Percentiles rank a stretch among this genome's conserved stretches.
phyloP scores from a whole-genome alignment of 768 basidiomycete species.

The Pleurotus eryngii region DNA sequence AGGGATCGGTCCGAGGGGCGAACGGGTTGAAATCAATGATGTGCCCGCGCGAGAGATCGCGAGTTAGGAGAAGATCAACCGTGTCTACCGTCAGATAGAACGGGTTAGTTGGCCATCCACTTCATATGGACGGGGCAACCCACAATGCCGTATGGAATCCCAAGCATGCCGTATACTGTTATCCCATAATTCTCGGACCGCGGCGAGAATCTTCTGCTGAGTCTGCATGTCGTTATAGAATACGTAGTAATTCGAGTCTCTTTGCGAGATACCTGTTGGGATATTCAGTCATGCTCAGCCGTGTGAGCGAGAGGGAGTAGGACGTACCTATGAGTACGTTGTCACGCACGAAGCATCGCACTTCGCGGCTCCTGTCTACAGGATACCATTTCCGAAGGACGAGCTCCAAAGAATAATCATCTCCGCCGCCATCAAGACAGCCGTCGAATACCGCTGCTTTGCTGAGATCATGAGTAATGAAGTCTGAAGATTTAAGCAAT shows the following conservation, averaged over 20 bases:
- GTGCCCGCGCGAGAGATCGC: constrained; percentile 72
- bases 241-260: constrained; percentile 87
- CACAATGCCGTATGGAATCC: constrained; percentile 63
- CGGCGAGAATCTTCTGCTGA: constrained; percentile 45
- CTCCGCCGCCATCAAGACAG: constrained; percentile 29
- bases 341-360: constrained; percentile 86
- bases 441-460: constrained; percentile 62
- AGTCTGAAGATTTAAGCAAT: constrained; percentile 90
- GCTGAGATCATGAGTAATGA: constrained; percentile 76
- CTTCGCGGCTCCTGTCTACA: constrained; percentile 78
- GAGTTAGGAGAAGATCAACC: constrained; percentile 85
- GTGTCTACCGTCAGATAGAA: constrained; percentile 48
- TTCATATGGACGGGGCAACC: constrained; percentile 20
- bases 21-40: constrained; percentile 93
- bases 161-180: constrained; percentile 60
- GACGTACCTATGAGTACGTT: constrained; percentile 68
- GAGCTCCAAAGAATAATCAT: constrained; percentile 68
- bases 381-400: constrained; percentile 90
- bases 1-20: constrained; percentile 78
- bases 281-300: background rate
- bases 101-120: background rate
- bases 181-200: constrained; percentile 66
- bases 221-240: constrained; percentile 69
- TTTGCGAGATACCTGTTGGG: constrained; percentile 72
- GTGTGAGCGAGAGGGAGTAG: background rate